phyloP scores from a whole-genome alignment of 2,329 filamentous ascomycete genomes.

The Elsinoe ampelina region DNA sequence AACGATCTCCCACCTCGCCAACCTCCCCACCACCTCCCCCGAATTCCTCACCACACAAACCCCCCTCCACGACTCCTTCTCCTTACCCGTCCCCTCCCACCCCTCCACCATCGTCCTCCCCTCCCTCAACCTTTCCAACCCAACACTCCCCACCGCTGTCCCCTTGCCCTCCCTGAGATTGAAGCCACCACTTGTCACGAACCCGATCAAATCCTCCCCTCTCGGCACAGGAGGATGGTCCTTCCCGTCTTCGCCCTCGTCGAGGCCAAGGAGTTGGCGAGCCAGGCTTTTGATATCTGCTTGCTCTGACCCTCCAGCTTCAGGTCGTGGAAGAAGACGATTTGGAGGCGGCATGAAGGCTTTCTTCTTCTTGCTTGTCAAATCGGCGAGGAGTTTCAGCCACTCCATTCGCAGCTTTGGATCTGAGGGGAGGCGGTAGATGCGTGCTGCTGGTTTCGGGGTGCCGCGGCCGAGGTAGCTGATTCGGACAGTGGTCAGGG shows the following conservation, averaged over 20 bases:
- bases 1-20: conserved; percentile 74
- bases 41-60: conserved; percentile 75
- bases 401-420: conserved; percentile 54
- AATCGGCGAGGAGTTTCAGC: conserved; percentile 41
- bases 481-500: conserved; percentile 55
- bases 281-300: not conserved
- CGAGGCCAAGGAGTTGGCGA: not conserved
- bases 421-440: conserved; percentile 71
- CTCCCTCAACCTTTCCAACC: conserved; percentile 48
- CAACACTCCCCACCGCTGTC: conserved; percentile 64
- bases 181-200: conserved; percentile 79
- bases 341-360: not conserved
- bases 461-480: conserved; percentile 61
- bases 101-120: conserved; percentile 18
- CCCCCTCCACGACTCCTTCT: conserved; percentile 35
- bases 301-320: conserved; percentile 15
- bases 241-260: conserved; percentile 16
- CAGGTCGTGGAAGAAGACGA: conserved; percentile 17
- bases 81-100: conserved; percentile 17
- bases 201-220: conserved; percentile 72
- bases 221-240: conserved; percentile 60
- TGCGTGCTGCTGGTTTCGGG: conserved; percentile 61
- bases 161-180: conserved; percentile 68
- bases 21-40: conserved; percentile 67
- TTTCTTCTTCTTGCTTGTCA: not conserved